phyloP scores from a whole-genome alignment of 2,329 filamentous ascomycete species.

The Phyllachora maydis region DNA sequence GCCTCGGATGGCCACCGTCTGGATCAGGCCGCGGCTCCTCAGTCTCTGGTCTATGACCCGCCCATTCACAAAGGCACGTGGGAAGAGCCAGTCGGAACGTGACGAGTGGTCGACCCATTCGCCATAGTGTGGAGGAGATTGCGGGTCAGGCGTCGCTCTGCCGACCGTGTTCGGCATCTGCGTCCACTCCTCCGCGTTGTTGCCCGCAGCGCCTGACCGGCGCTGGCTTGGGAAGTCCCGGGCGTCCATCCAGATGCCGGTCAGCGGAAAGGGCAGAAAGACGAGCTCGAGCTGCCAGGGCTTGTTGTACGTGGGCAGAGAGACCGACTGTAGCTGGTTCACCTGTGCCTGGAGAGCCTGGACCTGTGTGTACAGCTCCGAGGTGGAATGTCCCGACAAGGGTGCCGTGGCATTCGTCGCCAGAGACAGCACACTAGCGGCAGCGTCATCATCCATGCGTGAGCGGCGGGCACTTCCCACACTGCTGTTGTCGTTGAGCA shows the following conservation, averaged over 20 bases:
- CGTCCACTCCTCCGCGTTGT: constrained; percentile 35
- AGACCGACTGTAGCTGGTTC: constrained; percentile 30
- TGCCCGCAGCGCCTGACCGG: constrained; percentile 9
- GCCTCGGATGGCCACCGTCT: constrained; percentile 37
- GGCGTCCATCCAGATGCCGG: constrained; percentile 29
- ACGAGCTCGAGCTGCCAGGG: constrained; percentile 64
- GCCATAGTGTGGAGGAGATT: constrained; percentile 22
- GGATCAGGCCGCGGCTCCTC: constrained; percentile 52
- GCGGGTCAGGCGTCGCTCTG: constrained; percentile 20
- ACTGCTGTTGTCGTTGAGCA: constrained; percentile 23
- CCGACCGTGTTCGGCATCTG: constrained; percentile 27
- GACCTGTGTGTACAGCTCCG: constrained; percentile 27
- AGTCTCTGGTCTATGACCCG: constrained; percentile 48
- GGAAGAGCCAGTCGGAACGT: constrained; percentile 40
- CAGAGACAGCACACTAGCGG: constrained; percentile 23
- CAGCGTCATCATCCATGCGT: constrained; percentile 18
- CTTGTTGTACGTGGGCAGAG: constrained; percentile 36
- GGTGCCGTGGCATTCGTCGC: constrained; percentile 19
- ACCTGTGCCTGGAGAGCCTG: constrained; percentile 27
- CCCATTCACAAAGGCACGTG: constrained; percentile 44
- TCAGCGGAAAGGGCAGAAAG: constrained; percentile 47
- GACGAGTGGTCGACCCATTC: constrained; percentile 24
- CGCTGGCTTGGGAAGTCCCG: constrained; percentile 22
- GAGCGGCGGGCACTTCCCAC: constrained; percentile 13
- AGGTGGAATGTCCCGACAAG: constrained; percentile 16